Evolutionary conservation across 352 stramenopile genomes (phyloP), one percentile per base, ranked within the genome.

Genomic region (Phytopythium chamaehyphon): DNA sequence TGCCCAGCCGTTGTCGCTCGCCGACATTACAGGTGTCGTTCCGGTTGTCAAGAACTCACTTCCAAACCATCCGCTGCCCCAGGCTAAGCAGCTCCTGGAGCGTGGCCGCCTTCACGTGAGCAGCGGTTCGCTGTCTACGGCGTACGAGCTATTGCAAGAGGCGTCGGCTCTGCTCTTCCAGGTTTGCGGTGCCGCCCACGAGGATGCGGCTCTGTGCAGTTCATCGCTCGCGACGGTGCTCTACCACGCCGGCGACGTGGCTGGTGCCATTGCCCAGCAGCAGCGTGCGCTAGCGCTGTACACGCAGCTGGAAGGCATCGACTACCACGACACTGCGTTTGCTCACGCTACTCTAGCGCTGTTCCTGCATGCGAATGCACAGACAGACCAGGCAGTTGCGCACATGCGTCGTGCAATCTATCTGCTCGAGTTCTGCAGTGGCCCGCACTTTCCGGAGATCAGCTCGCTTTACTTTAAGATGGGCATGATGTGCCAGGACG

Each of bases 31-130:
- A 42, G 93, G 92, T 26, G 76, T 98, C 55, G 77, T 98, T 44
- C 95, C 96, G 10, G 75, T 98, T 21, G 90, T 98, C 22, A 99
- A 98, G 73, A 79, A 96, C 53, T 89, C 80, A 49, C 55, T 93
- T 23, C 88, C 94, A 36, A 59, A 72, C 1, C 84, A 93, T 50
- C 82, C 86, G 33, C 71, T 96, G 18, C 43, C 56, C 16, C 79
- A 92, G 40, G 86, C 86, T 14, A 88, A 90, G 59, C 71, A 95
- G 50, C 70, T 96, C 19, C 55, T 96, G 40, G 95, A 98, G 60
- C 73, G 82, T 50, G 95, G 86, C 6, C 83, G 96, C 42, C 51
- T 90, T 47, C 73, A 95, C 54, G 64, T 98, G 39, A 81, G 67
- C 43, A 67, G 86, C 28, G 83, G 83, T 26, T 65, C 83, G 10